Evolutionary conservation across 345 rosid genomes (phyloP).

Genomic region (Durio zibethinus): DNA sequence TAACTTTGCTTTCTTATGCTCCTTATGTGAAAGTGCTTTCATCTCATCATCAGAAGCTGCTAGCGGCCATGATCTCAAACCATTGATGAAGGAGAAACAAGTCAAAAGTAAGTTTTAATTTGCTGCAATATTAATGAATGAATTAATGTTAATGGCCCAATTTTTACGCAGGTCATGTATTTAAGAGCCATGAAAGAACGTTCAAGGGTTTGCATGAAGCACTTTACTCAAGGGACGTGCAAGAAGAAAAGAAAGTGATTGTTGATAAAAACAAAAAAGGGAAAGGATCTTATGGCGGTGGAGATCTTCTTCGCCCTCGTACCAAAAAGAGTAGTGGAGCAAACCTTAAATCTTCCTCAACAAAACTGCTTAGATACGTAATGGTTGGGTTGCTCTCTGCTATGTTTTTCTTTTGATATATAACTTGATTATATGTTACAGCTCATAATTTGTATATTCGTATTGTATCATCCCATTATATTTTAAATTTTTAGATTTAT

Average conservation of each 20-base stretch:
- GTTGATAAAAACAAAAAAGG: background rate
- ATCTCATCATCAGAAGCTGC: background rate
- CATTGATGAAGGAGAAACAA: background rate
- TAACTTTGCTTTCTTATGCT: background rate
- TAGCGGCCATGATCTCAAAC: background rate
- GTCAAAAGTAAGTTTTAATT: background rate
- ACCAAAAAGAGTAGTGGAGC: background rate
- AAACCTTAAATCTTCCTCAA: background rate
- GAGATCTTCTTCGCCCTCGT: conserved; percentile 3
- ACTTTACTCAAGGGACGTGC: background rate
- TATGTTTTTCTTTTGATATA: background rate
- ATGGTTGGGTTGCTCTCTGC: background rate
- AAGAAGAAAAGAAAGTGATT: background rate
- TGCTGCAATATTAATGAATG: background rate
- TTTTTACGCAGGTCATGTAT: background rate
- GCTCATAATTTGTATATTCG: no score
- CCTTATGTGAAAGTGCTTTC: background rate
- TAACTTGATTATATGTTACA: no score
- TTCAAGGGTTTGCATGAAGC: background rate
- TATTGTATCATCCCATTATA: no score
- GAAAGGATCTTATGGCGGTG: conserved; percentile 4
- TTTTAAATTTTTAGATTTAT: no score
- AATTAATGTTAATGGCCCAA: background rate
- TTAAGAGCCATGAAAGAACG: background rate
- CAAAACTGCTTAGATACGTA: background rate